Evolutionary conservation across 306 rosid genomes (phyloP), one percentile per base, ranked within the genome.

Genomic region (Casuarina equisetifolia): DNA sequence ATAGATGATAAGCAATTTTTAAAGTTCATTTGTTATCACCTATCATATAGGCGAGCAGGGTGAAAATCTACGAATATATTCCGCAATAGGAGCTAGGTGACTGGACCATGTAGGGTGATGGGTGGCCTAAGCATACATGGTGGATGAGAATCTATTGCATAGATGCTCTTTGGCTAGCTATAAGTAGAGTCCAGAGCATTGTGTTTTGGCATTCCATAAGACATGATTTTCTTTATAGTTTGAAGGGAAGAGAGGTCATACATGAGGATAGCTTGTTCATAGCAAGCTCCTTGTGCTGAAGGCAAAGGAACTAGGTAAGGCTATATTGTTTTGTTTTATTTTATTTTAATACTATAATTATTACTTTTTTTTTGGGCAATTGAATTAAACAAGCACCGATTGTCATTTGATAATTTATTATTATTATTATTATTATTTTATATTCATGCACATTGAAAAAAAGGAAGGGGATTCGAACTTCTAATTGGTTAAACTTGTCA

Each of bases 211-310:
- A 58, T 32, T 43, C 52, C 70, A 32, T 11, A 4, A 44, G 9
- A 44, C 3, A 6, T 3, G 1, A 45, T 1, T 25, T 5, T 19
- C 15, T 8, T 13, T 6, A 59, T 2, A 7, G 36, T 50, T 52
- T 9, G 35, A 70, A 57, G n/a, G 82, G 85, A 87, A 85, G 89
- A 55, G 46, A 78, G 78, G 85, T 85, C 80, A 80, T 73, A 49
- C 87, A 83, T 82, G 91, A 86, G 87, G 86, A 70, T 83, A 9
- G n/a, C n/a, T n/a, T n/a, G n/a, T n/a, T n/a, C n/a, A n/a, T n/a
- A n/a, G n/a, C n/a, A n/a, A n/a, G n/a, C n/a, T n/a, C n/a, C n/a
- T n/a, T n/a, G n/a, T n/a, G n/a, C n/a, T n/a, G n/a, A n/a, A n/a
- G n/a, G n/a, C n/a, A n/a, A n/a, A n/a, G n/a, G n/a, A n/a, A n/a